These are phyloP conservation scores for Paramecium sonneborni DNA, from an alignment of 73 alveolate genomes.

Conservation along the genomic window DNA sequence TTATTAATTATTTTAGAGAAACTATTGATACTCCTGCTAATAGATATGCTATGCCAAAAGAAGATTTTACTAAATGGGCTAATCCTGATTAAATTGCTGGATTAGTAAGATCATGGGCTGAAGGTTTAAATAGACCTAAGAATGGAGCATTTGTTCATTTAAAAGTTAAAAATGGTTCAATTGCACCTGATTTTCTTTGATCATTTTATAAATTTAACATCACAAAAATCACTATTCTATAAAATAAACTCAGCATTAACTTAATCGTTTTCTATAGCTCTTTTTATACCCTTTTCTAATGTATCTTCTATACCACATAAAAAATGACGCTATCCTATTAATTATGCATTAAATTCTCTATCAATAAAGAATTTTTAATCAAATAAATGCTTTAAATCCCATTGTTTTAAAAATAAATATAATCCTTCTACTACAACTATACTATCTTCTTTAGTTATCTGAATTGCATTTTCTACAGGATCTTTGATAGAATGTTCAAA, in stretches of 20 bases:
- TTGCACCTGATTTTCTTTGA: slow-evolving; percentile 83
- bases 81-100: slow-evolving; percentile 82
- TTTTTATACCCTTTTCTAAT: not conserved
- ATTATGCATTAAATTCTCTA: slow-evolving; percentile 12
- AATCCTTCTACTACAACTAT: slow-evolving; percentile 62
- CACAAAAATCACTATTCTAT: not conserved
- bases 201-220: not conserved
- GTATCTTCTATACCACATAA: slow-evolving; percentile 36
- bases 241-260: not conserved
- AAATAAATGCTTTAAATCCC: slow-evolving; percentile 31
- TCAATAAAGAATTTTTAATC: slow-evolving; percentile 53
- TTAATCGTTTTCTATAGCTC: not conserved
- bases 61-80: slow-evolving; percentile 81
- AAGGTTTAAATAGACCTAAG: slow-evolving; percentile 79
- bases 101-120: slow-evolving; percentile 84
- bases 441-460: slow-evolving; percentile 20
- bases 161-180: slow-evolving; percentile 67
- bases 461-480: slow-evolving; percentile 56
- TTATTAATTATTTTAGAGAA: slow-evolving; percentile 49
- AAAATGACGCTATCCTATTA: slow-evolving; percentile 22
- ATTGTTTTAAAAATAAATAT: slow-evolving; percentile 54
- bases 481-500: slow-evolving; percentile 60
- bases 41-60: slow-evolving; percentile 89
- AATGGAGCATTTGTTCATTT: slow-evolving; percentile 82
- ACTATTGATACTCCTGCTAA: slow-evolving; percentile 83